Evolutionary conservation across 1,284 basidiomycete genomes (phyloP), one percentile per base, ranked within the genome.

Genomic region (Hemileia vastatrix): DNA sequence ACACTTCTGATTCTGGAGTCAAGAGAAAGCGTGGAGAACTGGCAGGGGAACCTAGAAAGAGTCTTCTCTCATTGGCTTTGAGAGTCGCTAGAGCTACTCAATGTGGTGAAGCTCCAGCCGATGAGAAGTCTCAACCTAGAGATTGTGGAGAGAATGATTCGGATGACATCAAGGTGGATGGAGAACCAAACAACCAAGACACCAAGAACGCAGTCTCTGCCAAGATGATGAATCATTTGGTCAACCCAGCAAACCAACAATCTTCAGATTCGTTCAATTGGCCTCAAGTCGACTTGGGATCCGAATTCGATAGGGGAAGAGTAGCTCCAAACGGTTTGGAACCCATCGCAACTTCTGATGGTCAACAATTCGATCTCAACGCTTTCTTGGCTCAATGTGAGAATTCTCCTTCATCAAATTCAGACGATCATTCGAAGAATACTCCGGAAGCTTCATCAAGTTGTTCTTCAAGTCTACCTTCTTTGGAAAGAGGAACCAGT

Each of bases 1-100:
- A 48, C 27, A n/a, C 31, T 3, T 40, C 54, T 3, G 48, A 45
- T 19, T 44, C 15, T 6, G 45, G 32, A 43, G n/a, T 9, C 6
- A 67, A 68, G 50, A 36, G 58, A 33, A 70, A 69, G 60, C 63
- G 64, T 4, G 33, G 33, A 31, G 36, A 40, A 40, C 15, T 40
- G 36, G 36, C 36, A 9, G 36, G 36, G 11, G 36, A 40, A 15
- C 36, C 36, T 33, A 70, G 69, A 51, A 68, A 71, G 63, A 67
- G 70, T 54, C 64, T 72, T 13, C 61, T 71, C 21, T 67, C 67
- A n/a, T 65, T 72, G 19, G 70, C 71, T 8, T 63, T 66, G 59
- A 61, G 68, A 9, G 70, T 72, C 5, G 71, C 71, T 9, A 59
- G 64, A 40, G 71, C 71, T 8, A 64, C 70, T 3, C 52, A 59